Conservation (phyloP, 208 protist genomes). For the Herpetomonas tarakana region DNA sequence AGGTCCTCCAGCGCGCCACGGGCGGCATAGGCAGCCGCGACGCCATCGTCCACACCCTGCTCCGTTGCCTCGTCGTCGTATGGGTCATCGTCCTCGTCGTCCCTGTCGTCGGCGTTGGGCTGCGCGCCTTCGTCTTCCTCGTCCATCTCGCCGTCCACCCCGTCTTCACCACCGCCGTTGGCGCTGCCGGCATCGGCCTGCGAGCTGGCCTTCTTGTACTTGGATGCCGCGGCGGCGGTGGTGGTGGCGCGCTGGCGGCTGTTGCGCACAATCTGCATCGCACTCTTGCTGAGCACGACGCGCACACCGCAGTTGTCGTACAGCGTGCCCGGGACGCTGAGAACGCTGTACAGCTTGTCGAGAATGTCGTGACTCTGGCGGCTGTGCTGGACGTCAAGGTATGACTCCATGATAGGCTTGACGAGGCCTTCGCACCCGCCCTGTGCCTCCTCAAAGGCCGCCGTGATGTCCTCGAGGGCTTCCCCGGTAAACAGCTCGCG, state of each 20-base stretch:
- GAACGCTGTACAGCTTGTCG: slow-evolving; percentile 68
- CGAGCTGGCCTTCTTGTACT: background rate
- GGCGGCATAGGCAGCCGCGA: background rate
- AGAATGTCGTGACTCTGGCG: slow-evolving; percentile 59
- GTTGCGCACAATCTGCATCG: slow-evolving; percentile 2
- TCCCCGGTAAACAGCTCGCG: slow-evolving; percentile 77
- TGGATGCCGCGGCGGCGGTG: background rate
- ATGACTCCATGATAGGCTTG: slow-evolving; percentile 53
- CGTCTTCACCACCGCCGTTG: background rate
- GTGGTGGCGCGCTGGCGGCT: background rate
- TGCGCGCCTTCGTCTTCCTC: slow-evolving; percentile 10
- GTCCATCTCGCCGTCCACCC: slow-evolving; percentile 7
- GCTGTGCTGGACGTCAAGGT: slow-evolving; percentile 43
- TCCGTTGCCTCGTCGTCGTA: slow-evolving; percentile 13
- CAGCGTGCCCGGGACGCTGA: slow-evolving; percentile 65
- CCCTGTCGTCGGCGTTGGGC: background rate
- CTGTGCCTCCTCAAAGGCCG: slow-evolving; percentile 40
- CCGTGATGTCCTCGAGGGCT: slow-evolving; percentile 61
- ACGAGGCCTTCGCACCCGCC: slow-evolving; percentile 52
- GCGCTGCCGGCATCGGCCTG: background rate
- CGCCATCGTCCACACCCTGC: slow-evolving; percentile 6
- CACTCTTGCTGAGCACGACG: slow-evolving; percentile 28
- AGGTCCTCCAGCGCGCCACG: slow-evolving; percentile 42
- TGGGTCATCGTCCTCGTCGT: slow-evolving; percentile 2
- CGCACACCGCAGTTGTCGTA: slow-evolving; percentile 72